These are phyloP conservation scores for Cucumis cinereus DNA, from an alignment of 306 rosid species.

Conservation along the genomic window DNA sequence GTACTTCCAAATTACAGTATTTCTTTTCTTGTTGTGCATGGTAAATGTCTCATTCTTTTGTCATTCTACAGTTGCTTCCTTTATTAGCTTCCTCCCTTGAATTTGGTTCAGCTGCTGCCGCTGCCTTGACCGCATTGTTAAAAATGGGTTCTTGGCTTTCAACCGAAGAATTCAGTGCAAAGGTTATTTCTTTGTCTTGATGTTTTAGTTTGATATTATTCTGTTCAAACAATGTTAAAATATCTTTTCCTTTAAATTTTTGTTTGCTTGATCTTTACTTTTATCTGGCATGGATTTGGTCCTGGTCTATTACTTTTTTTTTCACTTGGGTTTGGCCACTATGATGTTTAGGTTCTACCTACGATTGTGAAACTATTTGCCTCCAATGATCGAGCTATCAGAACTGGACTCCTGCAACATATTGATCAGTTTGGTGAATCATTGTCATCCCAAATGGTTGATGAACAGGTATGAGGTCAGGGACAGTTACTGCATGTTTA, in stretches of 20 bases:
- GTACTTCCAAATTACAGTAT: constrained; percentile 18
- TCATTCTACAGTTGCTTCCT: constrained; percentile 79
- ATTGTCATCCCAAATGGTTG: constrained; percentile 75
- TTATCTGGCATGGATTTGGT: constrained; percentile 10
- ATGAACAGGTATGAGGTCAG: constrained; percentile 60
- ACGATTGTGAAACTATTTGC: constrained; percentile 80
- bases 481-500: constrained; percentile 3
- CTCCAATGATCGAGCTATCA: constrained; percentile 91
- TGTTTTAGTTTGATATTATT: not conserved
- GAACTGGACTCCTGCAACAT: constrained; percentile 88
- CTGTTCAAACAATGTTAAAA: not conserved
- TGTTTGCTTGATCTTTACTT: not conserved
- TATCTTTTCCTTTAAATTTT: not conserved
- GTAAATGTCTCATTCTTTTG: constrained; percentile 16
- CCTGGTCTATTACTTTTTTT: constrained; percentile 1
- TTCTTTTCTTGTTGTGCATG: not conserved
- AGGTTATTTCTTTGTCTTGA: constrained; percentile 29
- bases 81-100: constrained; percentile 97
- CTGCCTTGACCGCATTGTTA: constrained; percentile 89
- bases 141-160: constrained; percentile 97
- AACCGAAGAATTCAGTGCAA: constrained; percentile 63
- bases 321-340: constrained; percentile 11
- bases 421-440: constrained; percentile 92
- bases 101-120: constrained; percentile 99
- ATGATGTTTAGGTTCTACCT: constrained; percentile 56